Base-by-base conservation (phyloP, 1,139 yeast genomes). In the Suhomyces chickasaworum region DNA sequence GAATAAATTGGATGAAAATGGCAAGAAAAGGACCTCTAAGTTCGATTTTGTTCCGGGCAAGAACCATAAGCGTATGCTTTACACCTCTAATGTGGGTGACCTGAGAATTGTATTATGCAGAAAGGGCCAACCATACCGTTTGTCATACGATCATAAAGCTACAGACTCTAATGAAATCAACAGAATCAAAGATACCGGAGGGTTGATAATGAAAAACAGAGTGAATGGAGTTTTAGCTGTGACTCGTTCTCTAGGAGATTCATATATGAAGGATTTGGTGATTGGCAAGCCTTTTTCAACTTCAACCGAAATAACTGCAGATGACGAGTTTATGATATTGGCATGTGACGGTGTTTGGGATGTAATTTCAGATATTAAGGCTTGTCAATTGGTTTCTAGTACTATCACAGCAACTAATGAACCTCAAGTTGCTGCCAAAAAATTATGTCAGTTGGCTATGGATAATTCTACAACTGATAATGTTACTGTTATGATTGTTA, bases 311-410 rank as follows among this genome's bases (percentile, higher is more conserved):
- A 75, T 95, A 22, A 69, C 76, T 50, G 56, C 69, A 16, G 71
- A 72, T 4, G 96, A 89, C 60, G 83, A 86, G 55, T 89, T 88
- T 61, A 64, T 91, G 60, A 90, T 91, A 44, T 69, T 91, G 49
- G 97, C 97, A 1, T 90, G 97, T 64, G 98, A 91, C 65, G 98
- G 98, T 0, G 72, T 91, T 12, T 91, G 97, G 97, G 98, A 91
- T 63, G 97, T 91, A 2, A 76, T 91, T 44, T 75, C 83, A 6
- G 98, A 91, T 59, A 83, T 83, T 52, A 79, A 79, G 46, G 97
- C 97, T 0, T 88, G 95, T 50, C 84, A 84, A 46, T 65, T 84
- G 56, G 83, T 89, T 5, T 71, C 78, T 32, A 78, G 78, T 32
- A 56, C 64, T 17, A 69, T 75, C 42, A 55, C 57, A 16, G 55